Base-by-base conservation (phyloP, 78 protist genomes). In the Anaeramoeba flamelloides region DNA sequence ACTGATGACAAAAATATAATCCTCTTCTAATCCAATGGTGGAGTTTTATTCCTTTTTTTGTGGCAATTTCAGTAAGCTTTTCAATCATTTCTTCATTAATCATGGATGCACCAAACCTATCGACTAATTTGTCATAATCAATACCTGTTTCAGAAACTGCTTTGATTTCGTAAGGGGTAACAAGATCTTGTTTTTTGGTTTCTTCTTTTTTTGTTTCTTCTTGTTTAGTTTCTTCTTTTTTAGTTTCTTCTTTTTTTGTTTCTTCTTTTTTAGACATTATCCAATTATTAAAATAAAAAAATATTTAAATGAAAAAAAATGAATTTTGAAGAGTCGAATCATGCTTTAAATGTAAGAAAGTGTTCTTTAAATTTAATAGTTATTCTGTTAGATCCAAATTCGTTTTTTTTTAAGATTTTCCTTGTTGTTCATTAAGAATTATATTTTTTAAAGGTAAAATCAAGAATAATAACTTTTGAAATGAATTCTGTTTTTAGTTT, bases 71-170 rank as follows among this genome's bases (percentile, higher is more conserved):
- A 26, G 2, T 53, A 1, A 85, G n/a, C 64, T 79, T 41, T 22
- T 85, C 83, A 40, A 85, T 2, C 22, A 80, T n/a, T 4, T 32
- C 76, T 17, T 2, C 26, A 36, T 2, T 3, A 38, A 85, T 80
- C 4, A 36, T 2, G 2, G 2, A 1, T 2, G 64, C 4, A 1
- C 87, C 87, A 32, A 85, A 85, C 4, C 75, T 75, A 30, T 74
- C 3, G 8, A 85, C 33, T n/a, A 85, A 32, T 37, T 75, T 80
- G 12, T 80, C 85, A 75, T 85, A 85, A 81, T 85, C 87, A 76
- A 85, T 32, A 1, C 81, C 82, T 38, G 36, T 40, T 22, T 80
- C 83, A n/a, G n/a, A n/a, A n/a, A n/a, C n/a, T n/a, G n/a, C n/a
- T n/a, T n/a, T n/a, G n/a, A n/a, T n/a, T n/a, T n/a, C n/a, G n/a